Percentiles rank a stretch among this genome's conserved stretches.
Conservation (phyloP, 257 asterid genomes). For the Capsicum chinense region DNA sequence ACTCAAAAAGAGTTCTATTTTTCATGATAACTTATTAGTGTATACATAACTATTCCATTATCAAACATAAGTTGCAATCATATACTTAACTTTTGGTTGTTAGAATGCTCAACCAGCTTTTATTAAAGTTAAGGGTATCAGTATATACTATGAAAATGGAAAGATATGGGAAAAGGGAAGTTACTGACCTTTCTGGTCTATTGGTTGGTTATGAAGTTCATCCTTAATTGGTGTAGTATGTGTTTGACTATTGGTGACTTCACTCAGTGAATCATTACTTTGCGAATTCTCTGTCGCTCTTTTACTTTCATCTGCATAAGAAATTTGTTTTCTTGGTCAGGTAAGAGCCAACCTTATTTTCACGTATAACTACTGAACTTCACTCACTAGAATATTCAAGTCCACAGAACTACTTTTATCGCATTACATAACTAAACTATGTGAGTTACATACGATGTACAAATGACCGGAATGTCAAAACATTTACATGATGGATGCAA, state of each 20-base stretch:
- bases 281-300: conserved; percentile 22
- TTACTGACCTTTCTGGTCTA: conserved; percentile 45
- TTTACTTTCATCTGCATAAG: conserved; percentile 22
- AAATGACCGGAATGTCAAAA: too few relatives aligned
- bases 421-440: too few relatives aligned
- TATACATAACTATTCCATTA: neutral
- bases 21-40: neutral
- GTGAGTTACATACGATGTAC: too few relatives aligned
- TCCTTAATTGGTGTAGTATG: conserved; percentile 7
- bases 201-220: conserved; percentile 42
- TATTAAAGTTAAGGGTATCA: too few relatives aligned
- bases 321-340: neutral
- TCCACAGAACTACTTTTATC: too few relatives aligned
- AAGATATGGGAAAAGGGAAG: too few relatives aligned
- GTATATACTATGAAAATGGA: too few relatives aligned
- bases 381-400: too few relatives aligned
- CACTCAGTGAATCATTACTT: conserved; percentile 28
- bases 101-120: neutral
- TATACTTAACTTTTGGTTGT: neutral
- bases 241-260: conserved; percentile 33
- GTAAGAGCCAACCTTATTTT: neutral
- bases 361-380: too few relatives aligned
- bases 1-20: neutral
- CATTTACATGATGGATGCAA: too few relatives aligned
- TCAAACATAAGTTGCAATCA: conserved; percentile 4